phyloP scores from a whole-genome alignment of 2,329 filamentous ascomycete species.

The Epichloe scottii region DNA sequence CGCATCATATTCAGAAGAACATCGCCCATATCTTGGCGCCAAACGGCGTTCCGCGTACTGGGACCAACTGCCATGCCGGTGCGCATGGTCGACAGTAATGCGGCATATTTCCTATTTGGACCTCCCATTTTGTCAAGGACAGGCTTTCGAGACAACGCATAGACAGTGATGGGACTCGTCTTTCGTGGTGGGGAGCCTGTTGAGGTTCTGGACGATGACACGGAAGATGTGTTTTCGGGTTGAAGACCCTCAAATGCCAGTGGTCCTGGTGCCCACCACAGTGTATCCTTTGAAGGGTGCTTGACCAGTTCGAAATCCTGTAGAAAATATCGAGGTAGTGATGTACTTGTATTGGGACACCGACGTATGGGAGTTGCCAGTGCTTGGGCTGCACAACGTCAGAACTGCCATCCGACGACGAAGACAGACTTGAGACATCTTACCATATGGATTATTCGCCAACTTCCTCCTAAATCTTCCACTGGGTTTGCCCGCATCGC shows the following conservation, averaged over 20 bases:
- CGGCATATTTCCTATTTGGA: slow-evolving; percentile 7
- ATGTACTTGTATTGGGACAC: slow-evolving; percentile 35
- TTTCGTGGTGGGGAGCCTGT: not conserved
- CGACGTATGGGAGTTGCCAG: slow-evolving; percentile 47
- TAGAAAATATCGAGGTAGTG: slow-evolving; percentile 49
- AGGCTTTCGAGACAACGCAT: slow-evolving; percentile 17
- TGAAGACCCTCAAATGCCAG: slow-evolving; percentile 19
- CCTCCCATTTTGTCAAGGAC: slow-evolving; percentile 16
- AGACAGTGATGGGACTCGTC: slow-evolving; percentile 14
- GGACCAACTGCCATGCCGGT: slow-evolving; percentile 15
- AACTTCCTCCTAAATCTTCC: slow-evolving; percentile 46
- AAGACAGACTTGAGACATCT: slow-evolving; percentile 4
- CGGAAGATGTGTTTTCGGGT: not conserved
- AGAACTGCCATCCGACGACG: slow-evolving; percentile 4
- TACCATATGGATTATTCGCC: slow-evolving; percentile 52
- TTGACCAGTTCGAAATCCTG: slow-evolving; percentile 45
- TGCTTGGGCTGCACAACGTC: slow-evolving; percentile 39
- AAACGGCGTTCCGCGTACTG: slow-evolving; percentile 10
- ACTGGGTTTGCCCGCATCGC: slow-evolving; percentile 16
- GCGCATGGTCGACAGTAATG: slow-evolving; percentile 11
- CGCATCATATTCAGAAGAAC: slow-evolving; percentile 40
- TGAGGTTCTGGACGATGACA: not conserved
- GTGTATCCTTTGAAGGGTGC: slow-evolving; percentile 37
- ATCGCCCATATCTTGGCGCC: slow-evolving; percentile 41
- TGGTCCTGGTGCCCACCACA: slow-evolving; percentile 45